phyloP scores from a whole-genome alignment of 257 asterid genomes.

The Osmanthus fragrans region DNA sequence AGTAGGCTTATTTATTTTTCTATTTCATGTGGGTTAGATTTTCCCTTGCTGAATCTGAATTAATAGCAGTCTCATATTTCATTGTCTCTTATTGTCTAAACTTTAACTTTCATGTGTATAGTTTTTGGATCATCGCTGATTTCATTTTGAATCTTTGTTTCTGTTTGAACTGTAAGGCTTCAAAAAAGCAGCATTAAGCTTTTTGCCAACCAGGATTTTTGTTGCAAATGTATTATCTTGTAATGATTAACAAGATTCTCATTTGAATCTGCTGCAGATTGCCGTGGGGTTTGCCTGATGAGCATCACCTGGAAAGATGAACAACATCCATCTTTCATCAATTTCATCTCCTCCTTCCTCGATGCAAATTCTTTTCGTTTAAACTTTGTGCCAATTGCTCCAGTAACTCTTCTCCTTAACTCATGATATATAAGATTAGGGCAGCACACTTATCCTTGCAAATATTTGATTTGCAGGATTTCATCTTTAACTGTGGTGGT shows the following conservation, averaged over 20 bases:
- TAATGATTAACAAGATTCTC: slow-evolving; percentile 3
- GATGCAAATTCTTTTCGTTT: slow-evolving; percentile 63
- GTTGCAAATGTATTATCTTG: slow-evolving; percentile 6
- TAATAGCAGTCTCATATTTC: not conserved
- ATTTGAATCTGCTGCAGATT: slow-evolving; percentile 44
- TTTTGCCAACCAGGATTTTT: not conserved
- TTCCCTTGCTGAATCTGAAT: not conserved
- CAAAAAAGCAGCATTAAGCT: not conserved
- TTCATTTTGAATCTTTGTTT: not conserved
- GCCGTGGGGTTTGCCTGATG: slow-evolving; percentile 86
- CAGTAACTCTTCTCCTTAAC: slow-evolving; percentile 49
- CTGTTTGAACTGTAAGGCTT: not conserved
- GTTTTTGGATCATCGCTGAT: not conserved
- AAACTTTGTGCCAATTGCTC: slow-evolving; percentile 70
- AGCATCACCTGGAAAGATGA: slow-evolving; percentile 72
- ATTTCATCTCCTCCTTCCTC: slow-evolving; percentile 77
- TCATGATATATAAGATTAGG: slow-evolving; percentile 1
- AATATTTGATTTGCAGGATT: slow-evolving; percentile 64
- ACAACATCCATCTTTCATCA: slow-evolving; percentile 84
- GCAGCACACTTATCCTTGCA: slow-evolving; percentile 7
- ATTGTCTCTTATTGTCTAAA: not conserved
- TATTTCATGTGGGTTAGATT: not conserved
- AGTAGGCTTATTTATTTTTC: not conserved
- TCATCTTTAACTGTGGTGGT: slow-evolving; percentile 91
- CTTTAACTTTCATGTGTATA: not conserved